phyloP scores from a whole-genome alignment of 805 yeast species.

The Candida boleticola region DNA sequence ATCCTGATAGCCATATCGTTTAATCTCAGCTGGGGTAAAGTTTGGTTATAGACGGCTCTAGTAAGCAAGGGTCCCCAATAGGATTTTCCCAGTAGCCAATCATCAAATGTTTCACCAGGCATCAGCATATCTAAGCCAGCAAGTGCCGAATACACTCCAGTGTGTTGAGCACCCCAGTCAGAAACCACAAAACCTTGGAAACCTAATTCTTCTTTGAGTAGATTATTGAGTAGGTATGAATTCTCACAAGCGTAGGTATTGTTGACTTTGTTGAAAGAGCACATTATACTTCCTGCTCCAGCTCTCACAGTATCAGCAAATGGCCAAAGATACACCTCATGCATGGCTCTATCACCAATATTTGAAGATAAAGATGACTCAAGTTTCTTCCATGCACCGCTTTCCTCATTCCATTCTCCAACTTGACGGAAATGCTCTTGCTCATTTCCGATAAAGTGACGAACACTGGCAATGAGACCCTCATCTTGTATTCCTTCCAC shows the following conservation, averaged over 20 bases:
- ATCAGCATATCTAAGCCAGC: constrained; percentile 66
- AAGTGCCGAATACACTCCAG: constrained; percentile 54
- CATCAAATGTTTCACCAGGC: constrained; percentile 59
- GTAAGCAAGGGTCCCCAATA: constrained; percentile 60
- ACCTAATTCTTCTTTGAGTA: constrained; percentile 60
- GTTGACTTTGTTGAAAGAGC: constrained; percentile 57
- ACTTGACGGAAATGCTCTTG: constrained; percentile 60
- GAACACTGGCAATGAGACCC: constrained; percentile 56
- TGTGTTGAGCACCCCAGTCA: constrained; percentile 66
- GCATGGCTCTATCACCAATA: constrained; percentile 60
- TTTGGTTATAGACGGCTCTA: constrained; percentile 52
- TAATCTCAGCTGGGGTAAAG: constrained; percentile 50
- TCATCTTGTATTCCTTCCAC: constrained; percentile 56
- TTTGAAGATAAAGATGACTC: constrained; percentile 48
- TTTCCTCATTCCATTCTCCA: constrained; percentile 43
- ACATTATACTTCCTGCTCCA: constrained; percentile 62
- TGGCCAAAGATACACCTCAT: constrained; percentile 64
- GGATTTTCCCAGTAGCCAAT: constrained; percentile 52
- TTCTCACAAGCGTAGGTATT: constrained; percentile 60
- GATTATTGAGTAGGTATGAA: constrained; percentile 50
- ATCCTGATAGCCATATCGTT: constrained; percentile 64
- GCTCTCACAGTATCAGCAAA: constrained; percentile 61
- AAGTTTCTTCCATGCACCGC: constrained; percentile 41
- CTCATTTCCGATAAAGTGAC: constrained; percentile 59
- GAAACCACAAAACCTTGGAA: constrained; percentile 68